Evolutionary conservation across 257 asterid species (phyloP), one percentile per base, ranked within the genome.

Genomic region (Solanum bulbocastanum): DNA sequence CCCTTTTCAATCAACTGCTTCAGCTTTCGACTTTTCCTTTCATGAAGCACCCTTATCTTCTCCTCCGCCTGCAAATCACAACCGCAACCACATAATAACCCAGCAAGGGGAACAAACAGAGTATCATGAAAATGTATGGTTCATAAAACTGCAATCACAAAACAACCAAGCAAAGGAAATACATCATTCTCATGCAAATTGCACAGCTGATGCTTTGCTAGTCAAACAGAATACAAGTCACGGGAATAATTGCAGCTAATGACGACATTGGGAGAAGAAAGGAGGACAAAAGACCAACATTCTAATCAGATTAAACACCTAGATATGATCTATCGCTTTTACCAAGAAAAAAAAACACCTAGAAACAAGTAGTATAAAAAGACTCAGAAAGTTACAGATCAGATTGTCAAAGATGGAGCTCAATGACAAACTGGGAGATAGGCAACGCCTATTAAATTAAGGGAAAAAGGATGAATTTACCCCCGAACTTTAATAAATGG

Each of bases 31-130:
- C 93, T 52, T 89, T 94, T 97, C 82, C 88, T 91, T 87, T 96
- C 99, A 60, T 96, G 99, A 12, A 91, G 93, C 74, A 97, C 86
- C 92, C 99, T 94, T 98, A 96, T 97, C 92, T 91, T 96, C 92
- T 97, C 99, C 93, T 97, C 99, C 60, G 87, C 96, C 99, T 96
- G 94, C 86, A 91, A 85, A 92, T 37, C 68, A 81, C 68, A 81
- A 81, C 66, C 16, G 39, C 68, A 78, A 78, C 30, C 8, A 39
- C 84, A 78, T 22, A 73, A 73, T 73, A 73, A 73, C 82, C 30
- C 82, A 22, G 35, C 65, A 79, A 79, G 15, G 85, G 84, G 15
- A 44, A 79, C 10, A 79, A 42, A 79, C 27, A 5, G 58, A 79
- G 85, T 79, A 79, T 27, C 39, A 79, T 44, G 65, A 33, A 79